These are phyloP conservation scores for Rhynchosporium secalis DNA, from an alignment of 2,329 filamentous ascomycete species.

Conservation along the genomic window DNA sequence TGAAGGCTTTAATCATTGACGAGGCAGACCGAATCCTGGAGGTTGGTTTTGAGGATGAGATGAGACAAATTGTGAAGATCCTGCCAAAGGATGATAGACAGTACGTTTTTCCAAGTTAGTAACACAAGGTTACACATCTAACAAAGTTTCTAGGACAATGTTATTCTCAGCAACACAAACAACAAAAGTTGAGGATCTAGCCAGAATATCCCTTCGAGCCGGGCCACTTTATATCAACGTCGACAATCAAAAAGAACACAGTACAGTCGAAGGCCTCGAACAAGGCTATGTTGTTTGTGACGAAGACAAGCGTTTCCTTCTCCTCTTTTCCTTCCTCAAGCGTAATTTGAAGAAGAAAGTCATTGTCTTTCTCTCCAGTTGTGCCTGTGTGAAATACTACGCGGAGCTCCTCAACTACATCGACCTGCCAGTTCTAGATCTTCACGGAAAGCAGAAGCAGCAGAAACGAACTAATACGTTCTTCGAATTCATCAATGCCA, in stretches of 20 bases:
- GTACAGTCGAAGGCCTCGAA: conserved; percentile 89
- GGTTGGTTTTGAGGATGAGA: conserved; percentile 98
- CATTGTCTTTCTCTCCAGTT: conserved; percentile 93
- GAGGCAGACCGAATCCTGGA: conserved; percentile 96
- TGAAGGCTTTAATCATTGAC: conserved; percentile 90
- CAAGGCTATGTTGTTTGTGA: conserved; percentile 96
- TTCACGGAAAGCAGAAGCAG: conserved; percentile 97
- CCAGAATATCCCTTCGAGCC: conserved; percentile 85
- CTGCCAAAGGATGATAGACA: conserved; percentile 83
- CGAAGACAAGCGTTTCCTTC: conserved; percentile 86
- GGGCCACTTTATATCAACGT: conserved; percentile 97
- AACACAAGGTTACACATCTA: not conserved
- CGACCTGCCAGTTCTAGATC: conserved; percentile 81
- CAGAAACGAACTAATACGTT: conserved; percentile 99
- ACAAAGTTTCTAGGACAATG: conserved; percentile 62
- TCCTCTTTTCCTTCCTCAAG: conserved; percentile 93
- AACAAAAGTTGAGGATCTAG: conserved; percentile 96
- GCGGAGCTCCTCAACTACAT: conserved; percentile 96
- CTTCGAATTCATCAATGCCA: conserved; percentile 90
- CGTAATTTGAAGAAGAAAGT: conserved; percentile 87
- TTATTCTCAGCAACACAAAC: conserved; percentile 99
- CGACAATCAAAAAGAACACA: conserved; percentile 83
- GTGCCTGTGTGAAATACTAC: conserved; percentile 94
- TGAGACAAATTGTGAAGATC: conserved; percentile 95
- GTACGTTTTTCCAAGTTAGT: conserved; percentile 22